These are phyloP conservation scores for Trebouxia sp. DNA, from an alignment of 139 green algal genomes.

Conservation along the genomic window DNA sequence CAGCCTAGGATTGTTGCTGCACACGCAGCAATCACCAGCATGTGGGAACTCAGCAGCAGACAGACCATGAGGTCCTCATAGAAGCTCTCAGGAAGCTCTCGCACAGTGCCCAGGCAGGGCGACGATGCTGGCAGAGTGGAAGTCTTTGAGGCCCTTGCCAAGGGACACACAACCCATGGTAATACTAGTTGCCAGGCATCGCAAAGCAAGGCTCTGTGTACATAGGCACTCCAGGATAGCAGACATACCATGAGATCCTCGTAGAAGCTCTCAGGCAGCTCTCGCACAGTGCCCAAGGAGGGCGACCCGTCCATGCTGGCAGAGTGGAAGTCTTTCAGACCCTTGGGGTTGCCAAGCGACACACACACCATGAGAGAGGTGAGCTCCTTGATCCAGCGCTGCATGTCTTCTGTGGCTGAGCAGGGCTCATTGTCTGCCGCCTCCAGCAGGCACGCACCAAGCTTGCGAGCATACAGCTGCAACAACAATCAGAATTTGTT, in stretches of 20 bases:
- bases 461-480: constrained; percentile 14
- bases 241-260: neutral
- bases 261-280: constrained; percentile 15
- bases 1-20: too few relatives aligned
- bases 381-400: constrained; percentile 10
- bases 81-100: constrained; percentile 4
- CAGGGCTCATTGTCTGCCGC: neutral
- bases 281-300: neutral
- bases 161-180: constrained; percentile 1
- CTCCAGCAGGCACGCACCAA: neutral
- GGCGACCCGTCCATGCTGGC: constrained; percentile 13
- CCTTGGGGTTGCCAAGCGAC: neutral
- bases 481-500: neutral
- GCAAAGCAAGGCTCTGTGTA: too few relatives aligned
- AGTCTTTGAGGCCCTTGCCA: neutral
- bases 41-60: too few relatives aligned
- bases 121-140: constrained; percentile 15
- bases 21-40: too few relatives aligned
- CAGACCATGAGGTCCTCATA: constrained; percentile 12
- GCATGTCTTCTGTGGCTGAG: constrained; percentile 4
- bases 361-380: neutral
- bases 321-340: constrained; percentile 19
- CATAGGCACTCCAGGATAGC: neutral
- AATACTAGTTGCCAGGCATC: too few relatives aligned
- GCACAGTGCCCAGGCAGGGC: neutral